A percentile compares a stretch with the other conserved stretches of the same genome.
Evolutionary conservation across 768 basidiomycete genomes (phyloP).

Genomic region (Leccinellum rugosiceps): DNA sequence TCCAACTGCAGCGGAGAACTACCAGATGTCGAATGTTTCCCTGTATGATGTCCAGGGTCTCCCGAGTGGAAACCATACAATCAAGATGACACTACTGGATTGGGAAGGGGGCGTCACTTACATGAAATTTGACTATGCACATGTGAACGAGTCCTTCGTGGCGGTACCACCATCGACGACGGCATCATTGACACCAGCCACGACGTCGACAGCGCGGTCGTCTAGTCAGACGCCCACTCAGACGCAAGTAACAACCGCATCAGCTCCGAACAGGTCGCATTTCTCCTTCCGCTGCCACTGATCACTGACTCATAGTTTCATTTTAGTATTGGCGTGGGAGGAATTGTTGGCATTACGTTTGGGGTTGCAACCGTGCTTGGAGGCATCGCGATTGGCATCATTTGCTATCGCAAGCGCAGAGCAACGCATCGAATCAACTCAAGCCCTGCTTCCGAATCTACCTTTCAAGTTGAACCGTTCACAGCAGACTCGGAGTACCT

Average conservation of each 20-base stretch:
- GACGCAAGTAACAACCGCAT: not conserved
- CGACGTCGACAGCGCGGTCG: not conserved
- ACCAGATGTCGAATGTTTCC: constrained; percentile 21
- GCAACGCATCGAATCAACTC: not conserved
- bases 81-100: constrained; percentile 23
- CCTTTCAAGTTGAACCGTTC: constrained; percentile 5
- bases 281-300: not conserved
- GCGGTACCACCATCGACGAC: not conserved
- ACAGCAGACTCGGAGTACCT: not conserved
- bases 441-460: not conserved
- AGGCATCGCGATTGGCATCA: not conserved
- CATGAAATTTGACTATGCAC: constrained; percentile 29
- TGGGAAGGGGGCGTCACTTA: constrained; percentile 14
- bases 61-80: constrained; percentile 12
- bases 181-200: not conserved
- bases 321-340: constrained; percentile 14
- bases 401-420: constrained; percentile 9
- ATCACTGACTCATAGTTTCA: not conserved
- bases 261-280: constrained; percentile 9
- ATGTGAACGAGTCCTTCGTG: constrained; percentile 22
- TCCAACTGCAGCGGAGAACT: constrained; percentile 11
- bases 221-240: constrained; percentile 1
- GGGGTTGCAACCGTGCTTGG: constrained; percentile 6
- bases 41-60: constrained; percentile 19
- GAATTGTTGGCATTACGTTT: constrained; percentile 12